Conservation (phyloP, 2,329 filamentous ascomycete genomes). For the Cladosporium phlei region DNA sequence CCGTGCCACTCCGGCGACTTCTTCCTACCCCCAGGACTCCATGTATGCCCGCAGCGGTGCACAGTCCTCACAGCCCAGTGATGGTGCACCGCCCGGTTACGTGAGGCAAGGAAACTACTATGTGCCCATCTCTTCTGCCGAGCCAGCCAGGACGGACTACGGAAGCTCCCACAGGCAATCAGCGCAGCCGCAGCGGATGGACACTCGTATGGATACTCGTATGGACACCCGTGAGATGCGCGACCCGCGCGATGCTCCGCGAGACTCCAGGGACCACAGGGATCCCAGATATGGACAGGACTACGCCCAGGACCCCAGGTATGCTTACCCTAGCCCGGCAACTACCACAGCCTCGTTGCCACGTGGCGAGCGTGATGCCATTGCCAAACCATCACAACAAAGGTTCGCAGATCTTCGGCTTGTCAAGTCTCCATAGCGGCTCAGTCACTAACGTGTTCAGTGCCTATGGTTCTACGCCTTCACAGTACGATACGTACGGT, state of each 20-base stretch:
- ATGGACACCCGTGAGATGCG: constrained; percentile 6
- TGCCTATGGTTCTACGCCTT: constrained; percentile 24
- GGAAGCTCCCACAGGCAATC: constrained; percentile 4
- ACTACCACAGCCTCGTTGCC: constrained; percentile 26
- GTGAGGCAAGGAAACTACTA: constrained; percentile 31
- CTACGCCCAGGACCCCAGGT: constrained; percentile 27
- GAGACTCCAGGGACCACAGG: constrained; percentile 11
- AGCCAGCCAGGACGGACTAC: constrained; percentile 19
- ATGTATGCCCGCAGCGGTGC: constrained; percentile 24
- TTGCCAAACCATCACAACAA: constrained; percentile 25
- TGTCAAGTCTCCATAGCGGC: background rate
- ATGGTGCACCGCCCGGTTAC: constrained; percentile 31
- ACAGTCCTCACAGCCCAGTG: constrained; percentile 24
- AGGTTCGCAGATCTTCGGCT: constrained; percentile 27
- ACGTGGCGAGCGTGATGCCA: constrained; percentile 22
- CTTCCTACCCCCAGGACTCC: constrained; percentile 27
- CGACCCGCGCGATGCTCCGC: constrained; percentile 7
- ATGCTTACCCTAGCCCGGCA: constrained; percentile 34
- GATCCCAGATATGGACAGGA: constrained; percentile 28
- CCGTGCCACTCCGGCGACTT: constrained; percentile 21
- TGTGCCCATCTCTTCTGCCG: constrained; percentile 28
- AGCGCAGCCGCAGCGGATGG: constrained; percentile 14
- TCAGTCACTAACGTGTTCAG: constrained; percentile 25
- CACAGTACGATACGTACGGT: constrained; percentile 27
- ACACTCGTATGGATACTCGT: constrained; percentile 21